phyloP scores from a whole-genome alignment of 306 rosid genomes.

The Myrica gale region DNA sequence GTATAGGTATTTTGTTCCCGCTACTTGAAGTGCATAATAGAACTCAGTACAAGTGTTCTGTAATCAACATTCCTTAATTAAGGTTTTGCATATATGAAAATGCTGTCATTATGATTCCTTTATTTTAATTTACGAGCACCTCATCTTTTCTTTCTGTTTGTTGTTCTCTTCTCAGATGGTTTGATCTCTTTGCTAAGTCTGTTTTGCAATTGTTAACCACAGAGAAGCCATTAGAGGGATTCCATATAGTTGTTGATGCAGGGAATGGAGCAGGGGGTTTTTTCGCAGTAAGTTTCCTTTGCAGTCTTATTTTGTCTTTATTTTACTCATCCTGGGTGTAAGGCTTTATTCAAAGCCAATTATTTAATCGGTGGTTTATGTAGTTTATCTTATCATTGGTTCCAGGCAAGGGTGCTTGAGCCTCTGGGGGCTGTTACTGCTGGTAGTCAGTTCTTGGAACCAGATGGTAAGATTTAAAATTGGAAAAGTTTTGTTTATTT shows the following conservation, averaged over 20 bases:
- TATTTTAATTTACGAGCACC: background rate
- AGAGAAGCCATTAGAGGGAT: slow-evolving; percentile 93
- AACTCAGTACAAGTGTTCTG: background rate
- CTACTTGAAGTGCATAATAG: slow-evolving; percentile 13
- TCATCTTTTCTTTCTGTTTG: slow-evolving; percentile 9
- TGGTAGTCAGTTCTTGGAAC: slow-evolving; percentile 99
- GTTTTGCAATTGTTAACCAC: slow-evolving; percentile 27
- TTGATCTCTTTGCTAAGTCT: slow-evolving; percentile 21
- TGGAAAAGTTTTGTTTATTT: slow-evolving; percentile 16
- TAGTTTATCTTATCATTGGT: slow-evolving; percentile 10
- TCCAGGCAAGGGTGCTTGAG: slow-evolving; percentile 88
- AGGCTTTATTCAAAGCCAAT: background rate
- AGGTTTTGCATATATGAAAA: background rate
- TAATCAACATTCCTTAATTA: background rate
- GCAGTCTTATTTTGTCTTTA: slow-evolving; percentile 3
- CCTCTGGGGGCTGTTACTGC: slow-evolving; percentile 87
- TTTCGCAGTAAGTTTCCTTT: slow-evolving; percentile 59
- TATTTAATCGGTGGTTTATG: background rate
- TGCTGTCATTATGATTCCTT: background rate
- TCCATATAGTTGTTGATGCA: slow-evolving; percentile 92
- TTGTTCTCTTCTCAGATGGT: slow-evolving; percentile 14
- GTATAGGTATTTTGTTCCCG: slow-evolving; percentile 51
- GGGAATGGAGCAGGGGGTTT: slow-evolving; percentile 99
- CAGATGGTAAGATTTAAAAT: slow-evolving; percentile 69
- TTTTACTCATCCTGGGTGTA: background rate